Percentiles rank a stretch among this genome's conserved stretches.
Evolutionary conservation across 805 yeast species (phyloP).

Genomic region (Debaryomyces hansenii): DNA sequence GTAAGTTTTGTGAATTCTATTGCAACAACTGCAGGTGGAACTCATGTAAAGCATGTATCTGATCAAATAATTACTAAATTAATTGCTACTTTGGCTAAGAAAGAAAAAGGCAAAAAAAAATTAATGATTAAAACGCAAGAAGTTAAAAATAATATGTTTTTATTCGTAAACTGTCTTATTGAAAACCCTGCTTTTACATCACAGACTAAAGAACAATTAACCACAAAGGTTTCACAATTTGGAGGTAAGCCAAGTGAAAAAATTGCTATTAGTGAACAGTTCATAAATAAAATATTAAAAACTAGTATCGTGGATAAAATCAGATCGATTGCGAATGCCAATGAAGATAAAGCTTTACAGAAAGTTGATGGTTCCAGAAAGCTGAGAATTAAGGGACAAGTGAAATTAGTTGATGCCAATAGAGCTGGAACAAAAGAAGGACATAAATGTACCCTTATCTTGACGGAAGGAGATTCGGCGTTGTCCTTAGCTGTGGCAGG

Average conservation of each 20-base stretch:
- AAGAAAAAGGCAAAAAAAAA: slow-evolving; percentile 63
- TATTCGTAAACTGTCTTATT: slow-evolving; percentile 87
- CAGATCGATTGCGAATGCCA: slow-evolving; percentile 78
- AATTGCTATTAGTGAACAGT: slow-evolving; percentile 71
- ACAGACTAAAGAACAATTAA: slow-evolving; percentile 94
- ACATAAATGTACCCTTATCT: slow-evolving; percentile 83
- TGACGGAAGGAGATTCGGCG: slow-evolving; percentile 98
- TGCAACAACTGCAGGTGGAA: slow-evolving; percentile 96
- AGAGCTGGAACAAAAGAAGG: slow-evolving; percentile 95
- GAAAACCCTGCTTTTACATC: slow-evolving; percentile 98
- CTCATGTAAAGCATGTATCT: slow-evolving; percentile 84
- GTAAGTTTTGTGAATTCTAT: slow-evolving; percentile 96
- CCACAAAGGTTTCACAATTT: slow-evolving; percentile 84
- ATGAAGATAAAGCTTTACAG: slow-evolving; percentile 83
- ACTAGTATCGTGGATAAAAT: slow-evolving; percentile 75
- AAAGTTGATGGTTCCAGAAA: slow-evolving; percentile 87
- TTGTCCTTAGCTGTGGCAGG: slow-evolving; percentile 90
- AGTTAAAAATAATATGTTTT: slow-evolving; percentile 83
- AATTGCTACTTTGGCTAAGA: slow-evolving; percentile 59
- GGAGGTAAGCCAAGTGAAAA: slow-evolving; percentile 66
- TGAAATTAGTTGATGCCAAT: slow-evolving; percentile 92
- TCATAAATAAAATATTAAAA: slow-evolving; percentile 64
- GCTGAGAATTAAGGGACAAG: slow-evolving; percentile 81
- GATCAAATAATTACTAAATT: slow-evolving; percentile 83
- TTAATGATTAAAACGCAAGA: slow-evolving; percentile 85